Percentiles rank a stretch among this genome's conserved stretches.
Evolutionary conservation across 192 early-diverging fungal genomes (phyloP).

Genomic region (Phycomyces blakesleeanus): DNA sequence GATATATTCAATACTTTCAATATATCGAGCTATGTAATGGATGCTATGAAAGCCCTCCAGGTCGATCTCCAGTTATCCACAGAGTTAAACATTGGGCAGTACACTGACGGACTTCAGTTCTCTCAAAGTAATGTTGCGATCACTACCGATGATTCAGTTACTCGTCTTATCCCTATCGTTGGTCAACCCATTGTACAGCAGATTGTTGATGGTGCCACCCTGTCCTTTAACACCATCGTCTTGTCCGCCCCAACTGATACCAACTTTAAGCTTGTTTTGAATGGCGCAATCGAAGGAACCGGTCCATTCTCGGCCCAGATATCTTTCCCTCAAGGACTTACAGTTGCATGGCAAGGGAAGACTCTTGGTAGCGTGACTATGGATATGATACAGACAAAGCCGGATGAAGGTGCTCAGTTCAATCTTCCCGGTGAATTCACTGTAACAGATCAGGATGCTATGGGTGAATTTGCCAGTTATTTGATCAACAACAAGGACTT

Average conservation of each 20-base stretch:
- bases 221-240: constrained; percentile 37
- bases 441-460: constrained; percentile 41
- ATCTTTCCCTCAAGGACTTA: constrained; percentile 38
- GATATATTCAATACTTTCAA: constrained; percentile 45
- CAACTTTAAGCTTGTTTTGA: constrained; percentile 41
- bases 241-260: constrained; percentile 39
- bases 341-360: constrained; percentile 35
- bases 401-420: constrained; percentile 48
- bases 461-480: constrained; percentile 44
- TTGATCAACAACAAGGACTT: constrained; percentile 49
- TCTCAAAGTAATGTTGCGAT: constrained; percentile 43
- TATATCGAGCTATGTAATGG: constrained; percentile 38
- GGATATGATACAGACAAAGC: constrained; percentile 37
- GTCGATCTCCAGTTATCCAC: constrained; percentile 47
- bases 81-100: constrained; percentile 49
- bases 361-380: constrained; percentile 46
- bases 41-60: constrained; percentile 46
- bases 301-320: constrained; percentile 50
- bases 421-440: constrained; percentile 37
- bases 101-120: constrained; percentile 39
- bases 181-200: constrained; percentile 54
- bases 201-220: constrained; percentile 39
- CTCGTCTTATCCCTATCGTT: constrained; percentile 47
- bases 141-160: constrained; percentile 43
- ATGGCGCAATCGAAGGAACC: constrained; percentile 42